A percentile compares a stretch with the other conserved stretches of the same genome.
Conservation (phyloP, 2,329 filamentous ascomycete species). For the Penicillium verrucosum region DNA sequence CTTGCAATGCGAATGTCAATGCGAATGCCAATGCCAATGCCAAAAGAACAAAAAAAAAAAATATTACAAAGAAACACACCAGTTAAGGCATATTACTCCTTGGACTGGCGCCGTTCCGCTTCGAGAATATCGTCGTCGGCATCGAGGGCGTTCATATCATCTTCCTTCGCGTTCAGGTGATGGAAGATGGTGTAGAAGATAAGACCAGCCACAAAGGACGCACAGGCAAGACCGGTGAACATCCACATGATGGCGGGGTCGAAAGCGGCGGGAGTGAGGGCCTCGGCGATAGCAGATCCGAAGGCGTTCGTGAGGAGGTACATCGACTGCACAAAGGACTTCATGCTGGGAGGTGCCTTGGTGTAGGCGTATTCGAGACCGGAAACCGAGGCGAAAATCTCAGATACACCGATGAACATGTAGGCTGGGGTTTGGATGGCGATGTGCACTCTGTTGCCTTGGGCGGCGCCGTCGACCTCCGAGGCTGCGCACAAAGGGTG, state of each 20-base stretch:
- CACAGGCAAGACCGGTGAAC: conserved; percentile 57
- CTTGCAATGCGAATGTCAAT: neutral
- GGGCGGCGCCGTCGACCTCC: conserved; percentile 29
- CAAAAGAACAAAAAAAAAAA: neutral
- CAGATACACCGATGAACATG: conserved; percentile 48
- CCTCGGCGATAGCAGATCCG: conserved; percentile 58
- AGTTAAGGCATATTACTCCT: neutral
- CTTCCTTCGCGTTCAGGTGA: conserved; percentile 49
- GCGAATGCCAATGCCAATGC: neutral
- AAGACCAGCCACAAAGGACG: conserved; percentile 49
- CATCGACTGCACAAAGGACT: conserved; percentile 58
- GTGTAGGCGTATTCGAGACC: conserved; percentile 71
- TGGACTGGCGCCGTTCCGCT: conserved; percentile 13
- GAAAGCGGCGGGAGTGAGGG: conserved; percentile 57
- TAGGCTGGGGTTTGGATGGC: conserved; percentile 47
- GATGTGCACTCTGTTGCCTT: conserved; percentile 45
- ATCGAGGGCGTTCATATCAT: conserved; percentile 51
- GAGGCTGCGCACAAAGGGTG: conserved; percentile 36
- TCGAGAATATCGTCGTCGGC: conserved; percentile 29
- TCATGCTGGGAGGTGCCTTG: conserved; percentile 68
- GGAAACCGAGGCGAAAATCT: conserved; percentile 63
- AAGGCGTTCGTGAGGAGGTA: conserved; percentile 59
- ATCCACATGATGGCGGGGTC: conserved; percentile 67
- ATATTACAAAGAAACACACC: neutral
- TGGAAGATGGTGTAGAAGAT: conserved; percentile 55